Percentiles rank a stretch among this genome's conserved stretches.
Evolutionary conservation across 805 yeast genomes (phyloP).

Genomic region (Komagataella pastoris): DNA sequence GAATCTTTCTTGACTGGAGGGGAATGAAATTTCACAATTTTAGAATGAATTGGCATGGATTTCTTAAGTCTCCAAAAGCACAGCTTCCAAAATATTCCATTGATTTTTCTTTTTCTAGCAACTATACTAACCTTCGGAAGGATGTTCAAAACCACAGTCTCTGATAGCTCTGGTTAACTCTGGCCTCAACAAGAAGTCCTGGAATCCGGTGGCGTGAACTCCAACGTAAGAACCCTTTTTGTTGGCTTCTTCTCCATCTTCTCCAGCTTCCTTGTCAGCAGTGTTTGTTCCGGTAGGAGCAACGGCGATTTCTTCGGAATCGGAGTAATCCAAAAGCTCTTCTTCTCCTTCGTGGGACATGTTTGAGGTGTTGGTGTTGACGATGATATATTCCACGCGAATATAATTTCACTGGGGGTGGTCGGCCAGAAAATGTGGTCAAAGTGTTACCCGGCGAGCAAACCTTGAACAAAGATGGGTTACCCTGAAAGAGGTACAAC

Average conservation of each 20-base stretch:
- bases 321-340: conserved; percentile 98
- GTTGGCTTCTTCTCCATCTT: conserved; percentile 30
- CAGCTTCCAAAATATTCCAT: background rate
- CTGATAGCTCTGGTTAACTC: conserved; percentile 95
- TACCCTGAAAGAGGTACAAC: background rate
- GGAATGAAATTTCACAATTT: background rate
- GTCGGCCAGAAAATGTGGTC: background rate
- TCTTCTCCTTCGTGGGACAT: conserved; percentile 98
- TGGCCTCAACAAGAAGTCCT: conserved; percentile 93
- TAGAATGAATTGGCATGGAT: background rate
- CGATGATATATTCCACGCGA: background rate
- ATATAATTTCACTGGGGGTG: background rate
- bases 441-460: background rate
- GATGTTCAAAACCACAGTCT: conserved; percentile 99
- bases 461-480: background rate
- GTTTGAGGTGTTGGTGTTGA: background rate
- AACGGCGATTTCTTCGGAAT: conserved; percentile 88
- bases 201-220: conserved; percentile 96
- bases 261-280: conserved; percentile 30
- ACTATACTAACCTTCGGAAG: conserved; percentile 83
- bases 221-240: conserved; percentile 98
- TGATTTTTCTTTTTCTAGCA: background rate
- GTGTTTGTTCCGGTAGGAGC: conserved; percentile 35
- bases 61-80: background rate
- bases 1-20: background rate